Evolutionary conservation across 1,139 yeast species (phyloP).

Genomic region (Pneumocystis murina): DNA sequence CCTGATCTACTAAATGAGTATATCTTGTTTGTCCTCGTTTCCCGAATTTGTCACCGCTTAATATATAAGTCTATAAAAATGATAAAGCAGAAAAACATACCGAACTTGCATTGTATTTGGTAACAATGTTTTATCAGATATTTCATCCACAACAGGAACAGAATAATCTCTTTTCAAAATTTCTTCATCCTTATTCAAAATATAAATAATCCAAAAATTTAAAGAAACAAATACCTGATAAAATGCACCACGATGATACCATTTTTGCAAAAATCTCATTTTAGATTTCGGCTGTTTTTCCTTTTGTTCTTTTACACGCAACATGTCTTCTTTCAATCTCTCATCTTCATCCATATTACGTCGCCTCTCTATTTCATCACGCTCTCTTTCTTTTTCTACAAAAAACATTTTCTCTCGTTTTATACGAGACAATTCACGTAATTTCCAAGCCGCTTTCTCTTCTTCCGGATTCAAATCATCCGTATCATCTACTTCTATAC

Average conservation of each 20-base stretch:
- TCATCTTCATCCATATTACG: slow-evolving; percentile 24
- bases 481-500: slow-evolving; percentile 33
- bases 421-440: slow-evolving; percentile 30
- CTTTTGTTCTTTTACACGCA: slow-evolving; percentile 13
- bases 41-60: slow-evolving; percentile 11
- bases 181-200: slow-evolving; percentile 2
- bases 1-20: slow-evolving; percentile 15
- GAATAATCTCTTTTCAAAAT: slow-evolving; percentile 23
- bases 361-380: slow-evolving; percentile 28
- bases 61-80: background rate
- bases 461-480: slow-evolving; percentile 38
- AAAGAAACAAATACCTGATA: slow-evolving; percentile 16
- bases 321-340: slow-evolving; percentile 15
- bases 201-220: background rate
- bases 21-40: slow-evolving; percentile 15
- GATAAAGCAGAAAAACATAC: slow-evolving; percentile 1
- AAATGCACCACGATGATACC: slow-evolving; percentile 27
- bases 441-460: slow-evolving; percentile 35
- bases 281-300: slow-evolving; percentile 13
- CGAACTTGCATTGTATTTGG: slow-evolving; percentile 22
- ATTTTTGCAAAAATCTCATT: slow-evolving; percentile 19
- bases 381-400: slow-evolving; percentile 27
- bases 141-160: slow-evolving; percentile 21
- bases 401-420: slow-evolving; percentile 31
- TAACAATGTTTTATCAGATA: slow-evolving; percentile 20